phyloP scores from a whole-genome alignment of 768 basidiomycete species.

The Termitomyces sp. region DNA sequence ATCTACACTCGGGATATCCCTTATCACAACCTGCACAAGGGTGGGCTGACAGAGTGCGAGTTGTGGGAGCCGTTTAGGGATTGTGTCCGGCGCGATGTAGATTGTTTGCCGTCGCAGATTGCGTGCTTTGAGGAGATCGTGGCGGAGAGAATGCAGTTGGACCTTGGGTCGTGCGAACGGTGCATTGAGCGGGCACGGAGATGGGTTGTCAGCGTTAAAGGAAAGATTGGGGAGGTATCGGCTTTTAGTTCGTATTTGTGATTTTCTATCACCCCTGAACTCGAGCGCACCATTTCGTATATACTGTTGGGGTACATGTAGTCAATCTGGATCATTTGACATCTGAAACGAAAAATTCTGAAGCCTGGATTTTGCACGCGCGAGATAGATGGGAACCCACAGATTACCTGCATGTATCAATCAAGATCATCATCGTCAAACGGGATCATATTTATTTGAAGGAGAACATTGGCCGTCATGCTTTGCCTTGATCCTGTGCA shows the following conservation, averaged over 20 bases:
- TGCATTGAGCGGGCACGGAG: neutral
- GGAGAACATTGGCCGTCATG: no score
- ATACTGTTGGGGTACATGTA: no score
- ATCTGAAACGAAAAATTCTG: no score
- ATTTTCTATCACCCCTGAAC: neutral
- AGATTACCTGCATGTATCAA: no score
- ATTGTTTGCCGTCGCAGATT: neutral
- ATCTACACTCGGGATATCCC: neutral
- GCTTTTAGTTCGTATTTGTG: neutral
- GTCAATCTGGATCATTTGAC: no score
- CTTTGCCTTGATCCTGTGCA: no score
- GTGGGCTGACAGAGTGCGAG: neutral
- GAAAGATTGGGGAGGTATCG: neutral
- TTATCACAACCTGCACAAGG: neutral
- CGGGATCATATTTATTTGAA: no score
- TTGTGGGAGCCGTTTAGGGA: slow-evolving; percentile 3
- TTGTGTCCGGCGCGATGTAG: neutral
- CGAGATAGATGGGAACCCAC: no score
- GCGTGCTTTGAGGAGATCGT: neutral
- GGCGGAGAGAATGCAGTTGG: neutral
- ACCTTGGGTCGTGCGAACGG: neutral
- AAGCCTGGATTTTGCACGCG: no score
- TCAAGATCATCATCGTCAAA: no score
- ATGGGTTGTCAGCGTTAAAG: neutral
- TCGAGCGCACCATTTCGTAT: no score